A percentile compares a stretch with the other conserved stretches of the same genome.
Conservation (phyloP, 2,329 filamentous ascomycete genomes). For the Parastagonospora nodorum region DNA sequence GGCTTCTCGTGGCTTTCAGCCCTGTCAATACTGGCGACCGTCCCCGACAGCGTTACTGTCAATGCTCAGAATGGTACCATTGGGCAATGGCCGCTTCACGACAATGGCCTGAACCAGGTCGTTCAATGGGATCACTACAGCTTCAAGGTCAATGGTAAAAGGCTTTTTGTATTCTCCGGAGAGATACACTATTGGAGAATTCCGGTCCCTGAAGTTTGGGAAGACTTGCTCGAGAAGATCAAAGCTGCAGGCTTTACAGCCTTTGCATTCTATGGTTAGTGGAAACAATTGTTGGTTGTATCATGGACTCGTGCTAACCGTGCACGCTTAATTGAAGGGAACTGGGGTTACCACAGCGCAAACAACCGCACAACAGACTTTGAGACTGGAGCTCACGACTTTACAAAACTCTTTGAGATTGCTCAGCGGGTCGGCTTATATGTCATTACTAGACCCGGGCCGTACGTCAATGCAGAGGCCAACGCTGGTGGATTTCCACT, state of each 20-base stretch:
- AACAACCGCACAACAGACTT: slow-evolving; percentile 56
- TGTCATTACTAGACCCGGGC: slow-evolving; percentile 62
- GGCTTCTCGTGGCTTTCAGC: slow-evolving; percentile 31
- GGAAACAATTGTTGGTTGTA: no score
- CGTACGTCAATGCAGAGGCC: slow-evolving; percentile 68
- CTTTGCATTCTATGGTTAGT: slow-evolving; percentile 51
- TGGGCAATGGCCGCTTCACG: slow-evolving; percentile 54
- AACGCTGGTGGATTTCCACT: slow-evolving; percentile 66
- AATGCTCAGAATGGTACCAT: slow-evolving; percentile 30
- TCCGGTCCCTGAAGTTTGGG: slow-evolving; percentile 56
- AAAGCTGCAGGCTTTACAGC: slow-evolving; percentile 58
- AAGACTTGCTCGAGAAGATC: slow-evolving; percentile 58
- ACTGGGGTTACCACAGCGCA: slow-evolving; percentile 57
- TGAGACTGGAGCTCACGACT: slow-evolving; percentile 58
- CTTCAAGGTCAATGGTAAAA: slow-evolving; percentile 57
- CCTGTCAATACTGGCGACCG: slow-evolving; percentile 19
- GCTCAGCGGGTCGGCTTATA: slow-evolving; percentile 62
- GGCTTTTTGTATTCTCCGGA: slow-evolving; percentile 59
- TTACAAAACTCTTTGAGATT: slow-evolving; percentile 58
- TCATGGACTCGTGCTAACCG: no score
- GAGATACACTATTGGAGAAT: slow-evolving; percentile 58
- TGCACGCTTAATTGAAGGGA: slow-evolving; percentile 6
- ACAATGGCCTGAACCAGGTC: slow-evolving; percentile 54
- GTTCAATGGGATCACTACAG: slow-evolving; percentile 62
- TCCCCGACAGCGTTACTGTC: slow-evolving; percentile 16